Percentiles rank a stretch among this genome's conserved stretches.
Conservation (phyloP, 352 stramenopile species). For the Halophytophthora polymorphica region DNA sequence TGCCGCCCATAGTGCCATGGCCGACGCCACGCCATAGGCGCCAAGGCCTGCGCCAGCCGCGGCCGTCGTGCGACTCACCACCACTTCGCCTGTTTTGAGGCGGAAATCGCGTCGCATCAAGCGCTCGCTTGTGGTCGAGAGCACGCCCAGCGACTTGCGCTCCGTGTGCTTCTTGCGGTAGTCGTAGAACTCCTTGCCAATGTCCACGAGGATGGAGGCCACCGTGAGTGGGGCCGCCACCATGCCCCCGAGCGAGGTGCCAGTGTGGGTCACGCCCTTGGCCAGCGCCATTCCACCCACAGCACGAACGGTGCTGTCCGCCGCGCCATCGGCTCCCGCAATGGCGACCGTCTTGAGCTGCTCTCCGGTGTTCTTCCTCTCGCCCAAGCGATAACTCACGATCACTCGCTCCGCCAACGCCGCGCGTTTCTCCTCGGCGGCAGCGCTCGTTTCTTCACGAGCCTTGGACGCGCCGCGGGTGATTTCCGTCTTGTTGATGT, state of each 20-base stretch:
- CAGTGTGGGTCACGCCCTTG: conserved; percentile 57
- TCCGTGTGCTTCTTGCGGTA: conserved; percentile 73
- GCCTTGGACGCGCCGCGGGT: conserved; percentile 45
- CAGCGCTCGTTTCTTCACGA: conserved; percentile 15
- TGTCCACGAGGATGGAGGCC: conserved; percentile 82
- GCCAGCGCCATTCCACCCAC: conserved; percentile 65
- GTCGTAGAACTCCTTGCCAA: conserved; percentile 83
- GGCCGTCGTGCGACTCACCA: conserved; percentile 67
- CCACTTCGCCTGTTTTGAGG: conserved; percentile 69
- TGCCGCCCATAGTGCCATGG: conserved; percentile 74
- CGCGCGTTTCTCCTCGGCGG: conserved; percentile 41
- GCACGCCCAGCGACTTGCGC: conserved; percentile 55
- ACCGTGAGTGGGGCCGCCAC: conserved; percentile 68
- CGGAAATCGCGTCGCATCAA: conserved; percentile 77
- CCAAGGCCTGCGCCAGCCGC: conserved; percentile 68
- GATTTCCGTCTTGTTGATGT: conserved; percentile 63
- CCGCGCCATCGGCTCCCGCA: conserved; percentile 57
- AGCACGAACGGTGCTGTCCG: conserved; percentile 73
- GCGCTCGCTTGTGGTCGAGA: conserved; percentile 66
- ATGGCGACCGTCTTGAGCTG: conserved; percentile 50
- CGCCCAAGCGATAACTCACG: conserved; percentile 42
- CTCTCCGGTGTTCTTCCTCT: conserved; percentile 23
- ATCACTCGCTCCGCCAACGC: conserved; percentile 58
- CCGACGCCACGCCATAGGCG: conserved; percentile 67
- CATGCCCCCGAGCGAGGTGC: conserved; percentile 37